Evolutionary conservation across 2,329 filamentous ascomycete species (phyloP), one percentile per base, ranked within the genome.

Genomic region (Phialophora verrucosa): DNA sequence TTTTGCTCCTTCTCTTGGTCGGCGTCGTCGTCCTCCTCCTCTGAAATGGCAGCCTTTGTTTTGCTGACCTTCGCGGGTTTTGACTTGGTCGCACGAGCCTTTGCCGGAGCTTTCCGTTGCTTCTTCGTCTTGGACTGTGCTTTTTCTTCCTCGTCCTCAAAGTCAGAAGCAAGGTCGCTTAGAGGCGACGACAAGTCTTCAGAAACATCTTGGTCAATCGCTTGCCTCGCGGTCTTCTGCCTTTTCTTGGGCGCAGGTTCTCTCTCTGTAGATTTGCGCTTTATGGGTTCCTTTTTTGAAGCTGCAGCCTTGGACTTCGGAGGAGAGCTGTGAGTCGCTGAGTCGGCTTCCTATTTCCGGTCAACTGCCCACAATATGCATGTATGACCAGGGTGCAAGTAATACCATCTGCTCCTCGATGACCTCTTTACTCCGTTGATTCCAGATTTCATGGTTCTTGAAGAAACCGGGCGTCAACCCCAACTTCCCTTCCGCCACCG

Each of bases 381-480:
- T 32, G 20, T 10, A 35, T 58, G 20, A 42, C 23, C 2, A 35
- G 54, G 31, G 53, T 44, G 59, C 47, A 44, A 27, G 73, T 78
- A 12, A 68, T 76, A 84, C 82, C 73, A 85, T 80, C 77, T 87
- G 81, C 64, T 81, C 78, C 73, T 80, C 79, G 58, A 88, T 85
- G 59, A 87, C 78, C 1, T 77, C 67, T 67, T 85, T 85, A 73
- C 85, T 87, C 64, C 76, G 78, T 12, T 72, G 68, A 69, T 85
- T 88, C 88, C 88, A 90, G 4, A 74, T 72, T 1, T 72, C 71
- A 66, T 83, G 76, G n/a, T 70, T 76, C 72, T 85, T 89, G 71
- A 88, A 83, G 72, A 87, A 88, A 2, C 81, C 85, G 5, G 78
- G 76, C 7, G 81, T 78, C 25, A 89, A 76, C 35, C 79, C 80